phyloP scores from a whole-genome alignment of 805 yeast species.

The Saccharomycopsis sp. region DNA sequence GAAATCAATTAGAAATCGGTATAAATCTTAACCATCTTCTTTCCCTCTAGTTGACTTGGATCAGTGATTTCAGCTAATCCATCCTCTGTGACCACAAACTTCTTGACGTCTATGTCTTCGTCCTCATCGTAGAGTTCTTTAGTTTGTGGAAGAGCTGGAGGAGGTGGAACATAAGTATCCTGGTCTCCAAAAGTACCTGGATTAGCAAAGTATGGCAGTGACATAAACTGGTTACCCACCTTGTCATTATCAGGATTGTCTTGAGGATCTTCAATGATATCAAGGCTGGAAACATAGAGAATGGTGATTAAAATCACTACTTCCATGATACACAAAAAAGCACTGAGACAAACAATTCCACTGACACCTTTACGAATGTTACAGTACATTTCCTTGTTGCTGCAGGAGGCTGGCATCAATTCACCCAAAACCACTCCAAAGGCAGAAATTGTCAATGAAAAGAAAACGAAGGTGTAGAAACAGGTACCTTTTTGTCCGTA shows the following conservation, averaged over 20 bases:
- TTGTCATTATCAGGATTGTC: not conserved
- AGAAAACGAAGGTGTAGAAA: slow-evolving; percentile 13
- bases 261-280: slow-evolving; percentile 16
- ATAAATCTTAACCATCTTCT: slow-evolving; percentile 11
- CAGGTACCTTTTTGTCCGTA: slow-evolving; percentile 15
- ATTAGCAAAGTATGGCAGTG: not conserved
- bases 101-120: not conserved
- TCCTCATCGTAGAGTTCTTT: not conserved
- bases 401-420: slow-evolving; percentile 13
- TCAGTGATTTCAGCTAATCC: slow-evolving; percentile 15
- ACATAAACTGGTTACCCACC: not conserved
- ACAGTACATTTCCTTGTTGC: slow-evolving; percentile 11
- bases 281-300: slow-evolving; percentile 16
- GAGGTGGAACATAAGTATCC: slow-evolving; percentile 1
- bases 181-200: not conserved
- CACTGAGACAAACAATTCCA: slow-evolving; percentile 18
- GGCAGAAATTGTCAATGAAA: slow-evolving; percentile 15
- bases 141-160: slow-evolving; percentile 2
- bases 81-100: slow-evolving; percentile 17
- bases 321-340: slow-evolving; percentile 21
- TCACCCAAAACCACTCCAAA: slow-evolving; percentile 19
- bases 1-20: slow-evolving; percentile 2
- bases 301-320: slow-evolving; percentile 18
- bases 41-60: slow-evolving; percentile 10
- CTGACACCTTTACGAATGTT: slow-evolving; percentile 18